A percentile compares a stretch with the other conserved stretches of the same genome.
Evolutionary conservation across 805 yeast genomes (phyloP).

Genomic region (Wickerhamiella azyma): DNA sequence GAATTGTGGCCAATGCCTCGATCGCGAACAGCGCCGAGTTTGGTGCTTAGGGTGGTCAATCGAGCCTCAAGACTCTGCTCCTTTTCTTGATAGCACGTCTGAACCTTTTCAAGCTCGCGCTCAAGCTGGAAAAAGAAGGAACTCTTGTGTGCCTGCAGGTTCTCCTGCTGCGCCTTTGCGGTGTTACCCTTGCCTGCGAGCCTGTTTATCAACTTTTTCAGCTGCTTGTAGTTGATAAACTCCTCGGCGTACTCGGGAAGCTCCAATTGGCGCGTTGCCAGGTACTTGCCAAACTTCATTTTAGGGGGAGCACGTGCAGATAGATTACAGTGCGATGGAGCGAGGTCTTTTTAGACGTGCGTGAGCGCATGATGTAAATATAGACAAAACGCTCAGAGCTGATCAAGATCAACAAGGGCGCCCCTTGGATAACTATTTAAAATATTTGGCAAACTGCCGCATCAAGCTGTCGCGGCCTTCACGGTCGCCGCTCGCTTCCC

Average conservation of each 20-base stretch:
- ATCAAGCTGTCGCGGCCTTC: slow-evolving; percentile 18
- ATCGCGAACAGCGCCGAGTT: slow-evolving; percentile 40
- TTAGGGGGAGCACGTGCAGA: not conserved
- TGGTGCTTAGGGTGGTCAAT: slow-evolving; percentile 59
- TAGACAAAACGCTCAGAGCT: no score
- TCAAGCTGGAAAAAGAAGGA: slow-evolving; percentile 78
- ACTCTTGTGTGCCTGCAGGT: slow-evolving; percentile 79
- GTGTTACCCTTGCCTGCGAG: slow-evolving; percentile 28
- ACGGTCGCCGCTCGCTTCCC: slow-evolving; percentile 82
- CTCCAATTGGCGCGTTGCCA: slow-evolving; percentile 88
- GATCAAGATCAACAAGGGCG: no score
- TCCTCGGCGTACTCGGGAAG: slow-evolving; percentile 89
- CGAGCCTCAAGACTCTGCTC: slow-evolving; percentile 77
- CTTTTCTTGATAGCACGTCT: slow-evolving; percentile 79
- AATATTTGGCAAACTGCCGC: slow-evolving; percentile 11
- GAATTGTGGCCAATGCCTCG: slow-evolving; percentile 42
- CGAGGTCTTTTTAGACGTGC: no score
- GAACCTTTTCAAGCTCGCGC: slow-evolving; percentile 90
- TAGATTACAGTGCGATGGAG: not conserved
- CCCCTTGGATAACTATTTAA: no score
- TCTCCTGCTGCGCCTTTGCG: slow-evolving; percentile 31
- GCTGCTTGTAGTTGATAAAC: slow-evolving; percentile 87
- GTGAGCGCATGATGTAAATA: no score
- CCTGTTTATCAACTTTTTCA: slow-evolving; percentile 81
- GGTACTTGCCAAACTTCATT: slow-evolving; percentile 87